Evolutionary conservation across 1,284 basidiomycete species (phyloP).

Genomic region (Xanthoconium separans): DNA sequence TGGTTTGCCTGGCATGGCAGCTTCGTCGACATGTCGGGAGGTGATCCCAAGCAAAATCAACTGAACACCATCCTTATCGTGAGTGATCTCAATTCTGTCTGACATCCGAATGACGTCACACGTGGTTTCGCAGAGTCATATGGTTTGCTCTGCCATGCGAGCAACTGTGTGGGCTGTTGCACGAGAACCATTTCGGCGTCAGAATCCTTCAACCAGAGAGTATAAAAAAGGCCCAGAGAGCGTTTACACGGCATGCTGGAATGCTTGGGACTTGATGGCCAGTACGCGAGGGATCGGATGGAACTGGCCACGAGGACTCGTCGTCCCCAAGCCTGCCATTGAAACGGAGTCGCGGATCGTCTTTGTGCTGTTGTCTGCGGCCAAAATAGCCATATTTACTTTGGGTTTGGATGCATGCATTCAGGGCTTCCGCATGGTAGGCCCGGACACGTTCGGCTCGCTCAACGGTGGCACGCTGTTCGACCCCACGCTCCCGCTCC

Average conservation of each 20-base stretch:
- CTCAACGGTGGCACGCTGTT: slow-evolving; percentile 45
- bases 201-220: not conserved
- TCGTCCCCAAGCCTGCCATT: slow-evolving; percentile 15
- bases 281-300: slow-evolving; percentile 29
- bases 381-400: slow-evolving; percentile 1
- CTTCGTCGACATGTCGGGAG: slow-evolving; percentile 27
- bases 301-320: slow-evolving; percentile 28
- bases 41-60: slow-evolving; percentile 12
- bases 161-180: slow-evolving; percentile 16
- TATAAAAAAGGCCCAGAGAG: not conserved
- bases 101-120: not conserved
- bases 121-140: not conserved
- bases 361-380: slow-evolving; percentile 13
- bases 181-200: slow-evolving; percentile 13
- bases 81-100: not conserved
- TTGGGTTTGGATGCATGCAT: slow-evolving; percentile 19
- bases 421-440: slow-evolving; percentile 10
- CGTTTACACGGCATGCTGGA: slow-evolving; percentile 20
- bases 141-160: slow-evolving; percentile 7
- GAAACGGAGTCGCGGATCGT: slow-evolving; percentile 14
- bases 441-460: slow-evolving; percentile 21
- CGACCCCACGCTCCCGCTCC: slow-evolving; percentile 40
- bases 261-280: slow-evolving; percentile 27
- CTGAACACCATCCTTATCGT: slow-evolving; percentile 22
- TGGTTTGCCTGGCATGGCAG: slow-evolving; percentile 22